Evolutionary conservation across 225 moss, liverwort and hornwort genomes (phyloP).

Genomic region (Pleurozium schreberi): DNA sequence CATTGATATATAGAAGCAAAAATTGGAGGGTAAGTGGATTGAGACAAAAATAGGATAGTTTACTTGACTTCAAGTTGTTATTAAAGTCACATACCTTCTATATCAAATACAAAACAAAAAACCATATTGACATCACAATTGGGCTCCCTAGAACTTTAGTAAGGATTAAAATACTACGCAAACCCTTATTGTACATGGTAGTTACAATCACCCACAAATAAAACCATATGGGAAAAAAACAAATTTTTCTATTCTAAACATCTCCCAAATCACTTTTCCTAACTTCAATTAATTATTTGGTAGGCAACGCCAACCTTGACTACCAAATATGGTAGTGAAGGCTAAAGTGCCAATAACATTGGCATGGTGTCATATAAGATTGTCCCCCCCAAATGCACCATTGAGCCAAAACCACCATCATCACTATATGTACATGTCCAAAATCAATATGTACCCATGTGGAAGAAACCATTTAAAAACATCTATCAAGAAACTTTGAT

Average conservation of each 20-base stretch:
- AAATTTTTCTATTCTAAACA: neutral
- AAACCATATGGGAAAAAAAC: neutral
- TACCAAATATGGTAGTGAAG: neutral
- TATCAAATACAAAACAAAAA: neutral
- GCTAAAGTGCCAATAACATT: neutral
- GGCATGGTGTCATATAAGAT: neutral
- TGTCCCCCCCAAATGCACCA: neutral
- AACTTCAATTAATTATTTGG: neutral
- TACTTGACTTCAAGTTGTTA: neutral
- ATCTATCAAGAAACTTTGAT: neutral
- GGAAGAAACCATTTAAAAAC: accelerated
- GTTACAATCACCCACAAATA: neutral
- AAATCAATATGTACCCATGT: neutral
- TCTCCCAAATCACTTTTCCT: neutral
- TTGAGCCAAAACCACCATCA: neutral
- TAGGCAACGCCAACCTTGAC: neutral
- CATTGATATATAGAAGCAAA: neutral
- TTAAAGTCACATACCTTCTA: neutral
- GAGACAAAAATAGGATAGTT: neutral
- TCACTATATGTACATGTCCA: neutral
- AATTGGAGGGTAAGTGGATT: neutral
- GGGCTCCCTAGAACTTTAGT: neutral
- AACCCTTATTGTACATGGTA: accelerated
- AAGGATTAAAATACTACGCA: neutral
- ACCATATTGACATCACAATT: neutral